Evolutionary conservation across 306 rosid genomes (phyloP).

Genomic region (Fragaria nilgerrensis): DNA sequence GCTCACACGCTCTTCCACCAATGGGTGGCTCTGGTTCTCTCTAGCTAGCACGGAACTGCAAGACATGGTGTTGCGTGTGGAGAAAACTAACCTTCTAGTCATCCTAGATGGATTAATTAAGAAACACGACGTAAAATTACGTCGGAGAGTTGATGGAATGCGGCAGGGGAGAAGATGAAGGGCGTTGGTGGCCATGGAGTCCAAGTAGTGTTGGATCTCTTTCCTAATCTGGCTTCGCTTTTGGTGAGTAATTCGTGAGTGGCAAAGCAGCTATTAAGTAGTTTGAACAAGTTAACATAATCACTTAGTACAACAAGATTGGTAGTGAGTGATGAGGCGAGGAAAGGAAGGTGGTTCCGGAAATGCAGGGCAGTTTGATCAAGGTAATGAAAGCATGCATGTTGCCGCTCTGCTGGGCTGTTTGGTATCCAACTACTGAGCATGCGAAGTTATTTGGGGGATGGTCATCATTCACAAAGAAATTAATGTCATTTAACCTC

Average conservation of each 20-base stretch:
- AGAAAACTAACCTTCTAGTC: background rate
- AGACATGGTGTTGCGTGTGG: background rate
- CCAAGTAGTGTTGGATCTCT: background rate
- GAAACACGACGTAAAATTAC: background rate
- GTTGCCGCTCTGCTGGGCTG: background rate
- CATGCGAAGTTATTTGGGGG: too few species aligned
- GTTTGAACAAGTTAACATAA: background rate
- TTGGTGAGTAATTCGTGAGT: background rate
- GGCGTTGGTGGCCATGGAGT: background rate
- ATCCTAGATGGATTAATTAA: background rate
- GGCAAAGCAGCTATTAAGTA: background rate
- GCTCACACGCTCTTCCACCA: background rate
- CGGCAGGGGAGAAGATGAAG: background rate
- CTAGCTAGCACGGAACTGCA: background rate
- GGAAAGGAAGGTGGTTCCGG: background rate
- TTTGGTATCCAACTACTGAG: too few species aligned
- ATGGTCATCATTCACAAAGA: too few species aligned
- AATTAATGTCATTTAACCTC: too few species aligned
- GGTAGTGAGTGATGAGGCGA: background rate
- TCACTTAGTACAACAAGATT: background rate
- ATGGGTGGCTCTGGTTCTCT: background rate
- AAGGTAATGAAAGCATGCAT: background rate
- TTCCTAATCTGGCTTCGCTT: background rate
- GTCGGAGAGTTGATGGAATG: background rate
- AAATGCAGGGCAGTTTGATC: background rate